A percentile compares a stretch with the other conserved stretches of the same genome.
phyloP scores from a whole-genome alignment of 2,329 filamentous ascomycete species.

The Hypoxylon sp. region DNA sequence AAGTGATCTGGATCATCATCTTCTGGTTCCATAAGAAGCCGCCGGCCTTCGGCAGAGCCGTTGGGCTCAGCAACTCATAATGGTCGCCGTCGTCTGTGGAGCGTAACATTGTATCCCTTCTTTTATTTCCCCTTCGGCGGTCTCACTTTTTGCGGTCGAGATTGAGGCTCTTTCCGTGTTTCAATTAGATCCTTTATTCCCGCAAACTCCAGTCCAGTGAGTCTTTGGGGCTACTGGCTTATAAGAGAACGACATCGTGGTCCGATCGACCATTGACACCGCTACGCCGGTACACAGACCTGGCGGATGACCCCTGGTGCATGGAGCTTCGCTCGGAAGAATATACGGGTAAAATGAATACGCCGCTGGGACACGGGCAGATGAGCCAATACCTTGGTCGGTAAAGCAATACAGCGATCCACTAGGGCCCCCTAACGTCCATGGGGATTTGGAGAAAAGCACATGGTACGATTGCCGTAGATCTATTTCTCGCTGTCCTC shows the following conservation, averaged over 20 bases:
- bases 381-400: conserved; percentile 29
- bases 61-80: conserved; percentile 64
- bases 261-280: conserved; percentile 20
- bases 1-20: conserved; percentile 68
- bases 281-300: conserved; percentile 26
- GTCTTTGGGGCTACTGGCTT: conserved; percentile 16
- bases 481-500: conserved; percentile 17
- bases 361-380: conserved; percentile 23
- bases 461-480: conserved; percentile 27
- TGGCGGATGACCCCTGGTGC: conserved; percentile 28
- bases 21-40: conserved; percentile 67
- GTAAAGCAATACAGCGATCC: conserved; percentile 31
- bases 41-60: conserved; percentile 62
- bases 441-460: not conserved
- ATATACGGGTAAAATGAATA: conserved; percentile 37
- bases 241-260: conserved; percentile 20
- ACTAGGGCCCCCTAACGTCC: conserved; percentile 17
- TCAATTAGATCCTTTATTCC: conserved; percentile 12
- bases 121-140: not conserved
- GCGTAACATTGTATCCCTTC: conserved; percentile 31
- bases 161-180: conserved; percentile 11
- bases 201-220: conserved; percentile 7
- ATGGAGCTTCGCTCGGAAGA: conserved; percentile 31
- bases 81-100: conserved; percentile 57
- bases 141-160: conserved; percentile 21